Base-by-base conservation (phyloP, 169 alveolate species). In the Cryptosporidium tyzzeri region DNA sequence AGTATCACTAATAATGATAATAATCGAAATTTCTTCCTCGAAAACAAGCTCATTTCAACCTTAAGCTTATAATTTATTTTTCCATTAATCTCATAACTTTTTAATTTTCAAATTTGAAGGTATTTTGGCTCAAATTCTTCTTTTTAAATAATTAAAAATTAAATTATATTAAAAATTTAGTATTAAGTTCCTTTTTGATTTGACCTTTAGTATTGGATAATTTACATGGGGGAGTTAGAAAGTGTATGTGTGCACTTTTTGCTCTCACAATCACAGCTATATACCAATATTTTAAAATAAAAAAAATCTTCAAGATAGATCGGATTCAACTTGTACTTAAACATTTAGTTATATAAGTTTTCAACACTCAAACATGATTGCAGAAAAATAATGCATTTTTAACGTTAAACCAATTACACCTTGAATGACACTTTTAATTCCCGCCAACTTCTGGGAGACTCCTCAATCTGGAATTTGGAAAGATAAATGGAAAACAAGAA, bases 181-280 rank as follows among this genome's bases (percentile, higher is more conserved):
- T 55, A 16, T 6, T 55, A 21, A 55, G 23, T 12, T 55, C 67
- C 9, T 37, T 0, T 55, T 3, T 16, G 18, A 55, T 55, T 21
- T 12, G 14, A 45, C 18, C 0, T 12, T 23, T 55, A 39, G 10
- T 39, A 21, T 55, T n/a, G 67, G 1, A 26, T 55, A 65, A n/a
- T 31, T 71, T n/a, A 51, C 48, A 50, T 71, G 85, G 85, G 85
- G 85, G 67, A 50, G 9, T 29, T 26, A 14, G 48, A 50, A 50
- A 71, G 69, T 71, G 85, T 71, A 37, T 44, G 85, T 71, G 85
- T 71, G 85, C 80, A 69, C 50, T 37, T 12, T 69, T 67, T 69
- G 29, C 55, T 26, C 80, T 41, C 50, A 44, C 37, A 69, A 50
- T 21, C 80, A 21, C 80, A 69, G 31, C 31, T 23, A 23, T 55